phyloP scores from a whole-genome alignment of 345 rosid genomes.

The Euphorbia tirucalli region DNA sequence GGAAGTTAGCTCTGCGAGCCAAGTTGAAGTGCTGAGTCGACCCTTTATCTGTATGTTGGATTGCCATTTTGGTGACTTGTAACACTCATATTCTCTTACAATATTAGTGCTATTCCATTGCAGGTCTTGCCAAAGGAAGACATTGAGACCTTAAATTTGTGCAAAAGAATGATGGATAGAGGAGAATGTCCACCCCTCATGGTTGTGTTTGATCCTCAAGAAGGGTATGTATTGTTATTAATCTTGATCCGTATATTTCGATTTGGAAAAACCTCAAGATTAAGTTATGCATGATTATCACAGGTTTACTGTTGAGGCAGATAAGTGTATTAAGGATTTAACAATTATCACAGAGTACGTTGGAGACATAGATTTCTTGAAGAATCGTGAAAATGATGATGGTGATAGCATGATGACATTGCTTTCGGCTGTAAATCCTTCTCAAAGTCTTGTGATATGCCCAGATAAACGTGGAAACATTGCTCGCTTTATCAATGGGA shows the following conservation, averaged over 20 bases:
- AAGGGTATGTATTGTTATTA: conserved; percentile 23
- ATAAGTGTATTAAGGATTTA: conserved; percentile 23
- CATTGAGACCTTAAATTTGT: conserved; percentile 23
- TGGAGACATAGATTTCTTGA: conserved; percentile 21
- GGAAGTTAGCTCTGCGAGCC: no score
- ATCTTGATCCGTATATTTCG: not conserved
- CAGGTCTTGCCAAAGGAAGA: conserved; percentile 33
- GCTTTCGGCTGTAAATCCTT: conserved; percentile 25
- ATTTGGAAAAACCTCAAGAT: not conserved
- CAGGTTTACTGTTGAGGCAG: conserved; percentile 36
- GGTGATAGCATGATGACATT: conserved; percentile 37
- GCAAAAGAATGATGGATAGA: conserved; percentile 30
- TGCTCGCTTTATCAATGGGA: conserved; percentile 34
- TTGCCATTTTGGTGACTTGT: not conserved
- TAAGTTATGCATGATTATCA: not conserved
- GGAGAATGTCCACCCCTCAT: conserved; percentile 36
- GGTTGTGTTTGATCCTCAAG: conserved; percentile 31
- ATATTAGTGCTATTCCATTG: no score
- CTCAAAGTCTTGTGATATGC: conserved; percentile 29
- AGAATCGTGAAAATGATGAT: conserved; percentile 24
- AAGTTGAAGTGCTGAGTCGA: no score
- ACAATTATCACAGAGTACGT: conserved; percentile 12
- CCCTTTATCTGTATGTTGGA: not conserved
- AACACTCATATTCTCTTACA: not conserved
- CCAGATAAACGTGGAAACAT: conserved; percentile 29